These are phyloP conservation scores for Carallia pectinifolia DNA, from an alignment of 345 rosid species.

Conservation along the genomic window DNA sequence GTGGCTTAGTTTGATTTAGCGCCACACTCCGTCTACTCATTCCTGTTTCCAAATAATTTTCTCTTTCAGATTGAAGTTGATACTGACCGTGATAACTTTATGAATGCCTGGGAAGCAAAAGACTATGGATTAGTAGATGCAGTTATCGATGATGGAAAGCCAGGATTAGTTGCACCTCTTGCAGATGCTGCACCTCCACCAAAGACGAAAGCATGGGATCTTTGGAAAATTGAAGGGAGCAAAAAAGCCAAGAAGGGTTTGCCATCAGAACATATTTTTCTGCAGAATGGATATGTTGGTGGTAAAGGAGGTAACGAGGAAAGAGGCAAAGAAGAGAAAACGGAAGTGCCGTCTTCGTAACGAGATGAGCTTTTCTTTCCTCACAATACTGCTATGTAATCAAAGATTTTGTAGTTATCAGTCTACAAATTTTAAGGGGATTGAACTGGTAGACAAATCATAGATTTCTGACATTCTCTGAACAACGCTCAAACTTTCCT, in stretches of 20 bases:
- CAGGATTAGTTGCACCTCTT: slow-evolving; percentile 82
- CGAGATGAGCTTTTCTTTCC: neutral
- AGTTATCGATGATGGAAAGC: slow-evolving; percentile 89
- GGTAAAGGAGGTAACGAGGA: slow-evolving; percentile 35
- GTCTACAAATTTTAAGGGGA: neutral
- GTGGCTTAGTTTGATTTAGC: neutral
- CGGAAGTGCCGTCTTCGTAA: slow-evolving; percentile 23
- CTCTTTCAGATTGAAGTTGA: slow-evolving; percentile 64
- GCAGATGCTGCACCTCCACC: slow-evolving; percentile 72
- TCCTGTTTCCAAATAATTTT: neutral
- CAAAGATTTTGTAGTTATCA: neutral
- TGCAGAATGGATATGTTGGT: slow-evolving; percentile 29
- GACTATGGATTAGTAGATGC: slow-evolving; percentile 81
- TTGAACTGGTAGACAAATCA: too few relatives aligned
- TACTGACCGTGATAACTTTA: slow-evolving; percentile 76
- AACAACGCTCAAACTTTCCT: too few relatives aligned
- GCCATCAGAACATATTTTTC: slow-evolving; percentile 51
- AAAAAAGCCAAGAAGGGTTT: slow-evolving; percentile 53
- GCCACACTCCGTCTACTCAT: neutral
- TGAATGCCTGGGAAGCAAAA: slow-evolving; percentile 95
- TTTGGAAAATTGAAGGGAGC: slow-evolving; percentile 73
- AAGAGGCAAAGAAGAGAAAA: slow-evolving; percentile 17
- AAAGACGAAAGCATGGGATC: slow-evolving; percentile 58
- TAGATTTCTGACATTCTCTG: too few relatives aligned
- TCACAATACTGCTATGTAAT: neutral